Percentiles rank a stretch among this genome's conserved stretches.
Conservation (phyloP, 106 monocot genomes). For the Allium fistulosum region DNA sequence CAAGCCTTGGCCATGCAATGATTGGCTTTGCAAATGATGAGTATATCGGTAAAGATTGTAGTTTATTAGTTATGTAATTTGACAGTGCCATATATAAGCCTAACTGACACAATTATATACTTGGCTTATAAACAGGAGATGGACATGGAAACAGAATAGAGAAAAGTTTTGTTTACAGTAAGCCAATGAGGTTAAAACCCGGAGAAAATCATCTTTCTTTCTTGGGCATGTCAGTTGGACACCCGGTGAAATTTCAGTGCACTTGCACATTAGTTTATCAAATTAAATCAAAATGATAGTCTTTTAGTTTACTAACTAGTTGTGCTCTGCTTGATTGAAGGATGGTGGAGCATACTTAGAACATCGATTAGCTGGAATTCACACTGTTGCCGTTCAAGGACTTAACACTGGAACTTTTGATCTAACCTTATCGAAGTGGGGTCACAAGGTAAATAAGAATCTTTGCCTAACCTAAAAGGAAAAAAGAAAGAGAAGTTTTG, state of each 20-base stretch:
- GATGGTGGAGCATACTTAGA: constrained; percentile 83
- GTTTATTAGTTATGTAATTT: too few species aligned
- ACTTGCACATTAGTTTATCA: too few species aligned
- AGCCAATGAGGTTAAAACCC: constrained; percentile 39
- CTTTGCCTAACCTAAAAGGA: too few species aligned
- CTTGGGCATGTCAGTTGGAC: constrained; percentile 41
- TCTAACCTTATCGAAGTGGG: constrained; percentile 55
- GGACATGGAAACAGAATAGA: constrained; percentile 65
- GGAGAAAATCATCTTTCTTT: constrained; percentile 67
- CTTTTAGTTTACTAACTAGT: background rate
- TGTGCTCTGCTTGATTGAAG: constrained; percentile 18
- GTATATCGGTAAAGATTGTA: constrained; percentile 52
- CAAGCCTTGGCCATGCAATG: constrained; percentile 55
- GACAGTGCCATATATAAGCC: background rate
- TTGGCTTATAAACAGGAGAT: constrained; percentile 30
- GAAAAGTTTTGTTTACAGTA: constrained; percentile 49
- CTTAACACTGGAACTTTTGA: constrained; percentile 92
- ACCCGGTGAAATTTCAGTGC: constrained; percentile 32
- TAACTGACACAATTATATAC: background rate
- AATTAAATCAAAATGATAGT: background rate
- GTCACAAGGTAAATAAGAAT: constrained; percentile 41
- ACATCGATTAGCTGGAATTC: constrained; percentile 50
- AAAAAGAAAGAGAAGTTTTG: too few species aligned
- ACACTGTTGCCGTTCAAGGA: constrained; percentile 41
- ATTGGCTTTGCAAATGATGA: constrained; percentile 64